Conservation (phyloP, 1,284 basidiomycete species). For the Trichosporon sp. region DNA sequence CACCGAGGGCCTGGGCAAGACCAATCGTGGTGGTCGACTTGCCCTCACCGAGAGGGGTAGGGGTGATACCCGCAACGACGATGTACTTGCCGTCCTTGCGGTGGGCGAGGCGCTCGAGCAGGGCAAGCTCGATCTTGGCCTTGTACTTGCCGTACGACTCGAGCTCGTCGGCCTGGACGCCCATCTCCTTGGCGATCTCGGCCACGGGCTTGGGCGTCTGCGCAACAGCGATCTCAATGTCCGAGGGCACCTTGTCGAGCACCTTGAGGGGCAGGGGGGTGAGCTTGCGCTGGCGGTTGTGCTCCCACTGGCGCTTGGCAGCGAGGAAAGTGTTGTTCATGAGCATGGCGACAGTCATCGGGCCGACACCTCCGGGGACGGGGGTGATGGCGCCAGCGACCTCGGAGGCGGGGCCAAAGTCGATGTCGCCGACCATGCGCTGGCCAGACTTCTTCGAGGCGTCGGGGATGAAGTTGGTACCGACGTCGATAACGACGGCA, state of each 20-base stretch:
- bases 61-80: slow-evolving; percentile 94
- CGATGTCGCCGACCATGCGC: slow-evolving; percentile 93
- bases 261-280: slow-evolving; percentile 73
- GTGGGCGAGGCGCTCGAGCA: slow-evolving; percentile 77
- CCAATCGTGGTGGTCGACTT: slow-evolving; percentile 99
- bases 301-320: slow-evolving; percentile 73
- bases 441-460: slow-evolving; percentile 89
- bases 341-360: slow-evolving; percentile 98
- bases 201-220: slow-evolving; percentile 88
- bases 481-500: slow-evolving; percentile 90
- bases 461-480: slow-evolving; percentile 94
- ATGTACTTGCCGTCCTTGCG: slow-evolving; percentile 95
- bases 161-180: slow-evolving; percentile 76
- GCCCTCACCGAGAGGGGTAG: slow-evolving; percentile 95
- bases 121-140: slow-evolving; percentile 89
- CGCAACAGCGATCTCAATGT: slow-evolving; percentile 93
- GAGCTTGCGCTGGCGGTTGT: slow-evolving; percentile 59
- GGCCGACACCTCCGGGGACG: slow-evolving; percentile 96
- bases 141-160: slow-evolving; percentile 96
- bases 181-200: slow-evolving; percentile 81
- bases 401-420: slow-evolving; percentile 68
- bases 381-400: slow-evolving; percentile 91
- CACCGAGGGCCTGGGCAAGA: slow-evolving; percentile 91
- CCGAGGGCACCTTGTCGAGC: slow-evolving; percentile 78
- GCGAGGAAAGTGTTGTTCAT: slow-evolving; percentile 91